Evolutionary conservation across 2,329 filamentous ascomycete genomes (phyloP), one percentile per base, ranked within the genome.

Genomic region (Pleomassaria siparia): DNA sequence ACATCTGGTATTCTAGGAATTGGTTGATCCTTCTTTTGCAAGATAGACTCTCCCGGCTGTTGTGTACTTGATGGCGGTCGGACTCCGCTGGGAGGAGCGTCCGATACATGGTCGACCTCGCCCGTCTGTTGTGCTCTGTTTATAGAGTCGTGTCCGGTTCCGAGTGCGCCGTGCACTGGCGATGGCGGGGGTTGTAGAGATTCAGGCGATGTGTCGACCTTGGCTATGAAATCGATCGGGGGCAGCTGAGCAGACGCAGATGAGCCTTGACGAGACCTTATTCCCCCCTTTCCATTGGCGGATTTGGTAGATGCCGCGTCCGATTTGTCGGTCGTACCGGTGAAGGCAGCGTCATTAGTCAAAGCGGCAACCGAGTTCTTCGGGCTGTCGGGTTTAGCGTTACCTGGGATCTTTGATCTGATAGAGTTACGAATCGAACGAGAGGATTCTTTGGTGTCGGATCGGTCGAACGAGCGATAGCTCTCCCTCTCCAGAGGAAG

Each of bases 41-140:
- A 75, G 55, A 99, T 99, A 0, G 92, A 94, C 67, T 94, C 87
- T 42, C 89, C 90, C 0, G 91, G 89, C 55, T 87, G 83, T 60
- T 86, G 84, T 78, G 76, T 67, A 44, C 74, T 75, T 36, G 72
- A 83, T 75, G 54, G 81, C 32, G 71, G 73, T 22, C 80, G 61
- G 60, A 79, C 66, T 26, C 86, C 87, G 10, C 84, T 84, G 2
- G 90, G 91, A 22, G 91, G 92, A 50, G 87, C 86, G 65, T 97
- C 94, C 12, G 92, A 97, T 16, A 99, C 91, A 59, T 91, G 85
- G 63, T 95, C 94, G 33, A 99, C 91, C 71, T 99, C 94, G 46
- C 92, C 91, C 41, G 84, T 88, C 44, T 87, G 84, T 71, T 95
- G 88, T 35, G 91, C 91, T 39, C 87, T 87, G 64, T 81, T 82